Conservation (phyloP, 2,329 filamentous ascomycete genomes). For the Pyricularia sp. region DNA sequence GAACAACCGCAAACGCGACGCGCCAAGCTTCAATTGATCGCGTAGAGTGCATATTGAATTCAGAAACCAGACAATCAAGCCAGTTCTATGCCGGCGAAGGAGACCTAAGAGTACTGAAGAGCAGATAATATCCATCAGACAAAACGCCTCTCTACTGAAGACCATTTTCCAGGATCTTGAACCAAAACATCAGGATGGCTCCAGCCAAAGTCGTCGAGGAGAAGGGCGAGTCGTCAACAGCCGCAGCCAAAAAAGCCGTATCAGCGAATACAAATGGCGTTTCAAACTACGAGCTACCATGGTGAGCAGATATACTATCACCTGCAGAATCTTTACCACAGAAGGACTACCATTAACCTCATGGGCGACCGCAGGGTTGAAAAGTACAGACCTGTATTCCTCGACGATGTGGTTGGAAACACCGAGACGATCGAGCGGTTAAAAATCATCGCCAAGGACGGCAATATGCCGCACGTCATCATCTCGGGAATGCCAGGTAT, state of each 20-base stretch:
- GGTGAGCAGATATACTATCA: slow-evolving; percentile 32
- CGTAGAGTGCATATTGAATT: not conserved
- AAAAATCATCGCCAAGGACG: slow-evolving; percentile 96
- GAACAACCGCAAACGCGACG: slow-evolving; percentile 1
- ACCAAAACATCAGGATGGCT: slow-evolving; percentile 25
- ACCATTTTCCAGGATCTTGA: too few relatives aligned
- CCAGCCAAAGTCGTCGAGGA: slow-evolving; percentile 32
- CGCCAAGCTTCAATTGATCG: not conserved
- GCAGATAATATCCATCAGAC: not conserved
- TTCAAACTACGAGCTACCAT: slow-evolving; percentile 62
- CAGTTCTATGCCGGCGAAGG: not conserved
- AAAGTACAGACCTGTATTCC: slow-evolving; percentile 88
- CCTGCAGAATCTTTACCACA: not conserved
- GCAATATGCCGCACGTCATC: slow-evolving; percentile 98
- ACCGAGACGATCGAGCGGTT: slow-evolving; percentile 93
- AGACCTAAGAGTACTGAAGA: not conserved
- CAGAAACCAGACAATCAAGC: not conserved
- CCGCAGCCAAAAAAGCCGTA: slow-evolving; percentile 42
- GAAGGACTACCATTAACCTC: slow-evolving; percentile 9
- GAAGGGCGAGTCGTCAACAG: slow-evolving; percentile 47
- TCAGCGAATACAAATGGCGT: slow-evolving; percentile 35
- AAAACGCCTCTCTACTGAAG: not conserved
- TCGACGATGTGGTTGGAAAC: slow-evolving; percentile 96
- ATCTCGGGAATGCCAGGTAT: slow-evolving; percentile 99
- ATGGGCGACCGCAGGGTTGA: slow-evolving; percentile 58